Evolutionary conservation across 192 early-diverging fungal genomes (phyloP).

Genomic region (Coemansia sp.): DNA sequence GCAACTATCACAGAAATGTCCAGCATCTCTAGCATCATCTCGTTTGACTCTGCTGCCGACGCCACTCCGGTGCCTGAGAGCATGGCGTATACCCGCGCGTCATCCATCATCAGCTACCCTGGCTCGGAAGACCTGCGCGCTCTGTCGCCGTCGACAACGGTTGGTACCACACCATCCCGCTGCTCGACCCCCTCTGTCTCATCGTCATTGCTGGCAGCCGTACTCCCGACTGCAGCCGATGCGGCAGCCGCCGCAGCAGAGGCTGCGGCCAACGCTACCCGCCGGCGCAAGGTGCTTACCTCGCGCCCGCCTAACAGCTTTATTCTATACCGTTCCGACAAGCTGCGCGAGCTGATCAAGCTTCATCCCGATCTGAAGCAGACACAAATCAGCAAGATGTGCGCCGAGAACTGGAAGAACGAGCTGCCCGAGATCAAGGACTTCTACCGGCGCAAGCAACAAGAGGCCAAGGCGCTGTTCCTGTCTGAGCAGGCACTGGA

Average conservation of each 20-base stretch:
- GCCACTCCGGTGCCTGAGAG: constrained; percentile 12
- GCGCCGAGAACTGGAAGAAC: constrained; percentile 56
- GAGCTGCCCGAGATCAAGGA: constrained; percentile 54
- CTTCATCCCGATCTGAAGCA: constrained; percentile 52
- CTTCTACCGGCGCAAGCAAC: constrained; percentile 48
- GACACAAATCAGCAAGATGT: constrained; percentile 58
- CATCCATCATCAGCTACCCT: constrained; percentile 33
- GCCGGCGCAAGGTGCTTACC: constrained; percentile 54
- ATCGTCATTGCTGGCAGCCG: constrained; percentile 10
- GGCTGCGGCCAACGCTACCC: constrained; percentile 32
- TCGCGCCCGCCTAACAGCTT: constrained; percentile 57
- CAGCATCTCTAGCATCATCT: constrained; percentile 53
- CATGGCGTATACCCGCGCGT: constrained; percentile 26
- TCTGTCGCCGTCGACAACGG: constrained; percentile 2
- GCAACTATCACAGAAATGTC: constrained; percentile 29
- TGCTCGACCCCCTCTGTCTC: constrained; percentile 20
- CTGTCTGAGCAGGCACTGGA: constrained; percentile 51
- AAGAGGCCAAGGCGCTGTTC: constrained; percentile 51
- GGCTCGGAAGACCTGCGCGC: constrained; percentile 19
- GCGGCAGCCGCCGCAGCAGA: constrained; percentile 21
- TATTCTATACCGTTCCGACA: constrained; percentile 56
- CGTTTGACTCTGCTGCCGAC: constrained; percentile 24
- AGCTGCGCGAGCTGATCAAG: constrained; percentile 52
- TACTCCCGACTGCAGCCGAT: constrained; percentile 30
- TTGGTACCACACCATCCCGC: constrained; percentile 13